Percentiles rank a stretch among this genome's conserved stretches.
phyloP scores from a whole-genome alignment of 2,329 filamentous ascomycete species.

The Paraphoma chrysanthemicola region DNA sequence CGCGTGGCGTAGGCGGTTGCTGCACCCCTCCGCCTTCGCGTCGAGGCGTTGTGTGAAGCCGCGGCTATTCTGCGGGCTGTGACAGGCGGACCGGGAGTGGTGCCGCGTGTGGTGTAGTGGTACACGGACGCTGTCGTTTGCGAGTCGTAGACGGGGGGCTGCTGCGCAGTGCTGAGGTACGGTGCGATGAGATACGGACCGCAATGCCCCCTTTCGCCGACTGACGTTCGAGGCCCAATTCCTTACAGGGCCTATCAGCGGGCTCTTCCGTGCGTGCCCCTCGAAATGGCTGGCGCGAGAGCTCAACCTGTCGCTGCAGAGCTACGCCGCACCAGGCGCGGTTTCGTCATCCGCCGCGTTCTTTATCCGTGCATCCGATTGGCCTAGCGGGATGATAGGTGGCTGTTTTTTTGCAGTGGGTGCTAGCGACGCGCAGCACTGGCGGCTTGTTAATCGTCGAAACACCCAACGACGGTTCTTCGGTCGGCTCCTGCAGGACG shows the following conservation, averaged over 20 bases:
- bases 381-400: constrained; percentile 10
- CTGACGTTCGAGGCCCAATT: constrained; percentile 14
- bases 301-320: constrained; percentile 10
- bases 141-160: neutral
- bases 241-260: constrained; percentile 19
- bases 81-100: neutral
- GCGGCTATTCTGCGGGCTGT: neutral
- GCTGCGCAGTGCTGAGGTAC: neutral
- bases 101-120: neutral
- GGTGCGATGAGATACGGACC: neutral
- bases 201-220: constrained; percentile 4
- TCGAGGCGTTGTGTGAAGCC: neutral
- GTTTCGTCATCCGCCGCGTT: constrained; percentile 10
- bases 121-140: neutral
- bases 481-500: neutral
- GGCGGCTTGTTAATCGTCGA: constrained; percentile 1
- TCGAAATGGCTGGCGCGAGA: constrained; percentile 4
- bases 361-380: constrained; percentile 17
- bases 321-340: constrained; percentile 14
- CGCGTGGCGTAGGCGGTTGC: constrained; percentile 19
- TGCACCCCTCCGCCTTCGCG: constrained; percentile 7
- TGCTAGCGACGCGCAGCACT: constrained; percentile 9
- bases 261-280: constrained; percentile 9
- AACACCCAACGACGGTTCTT: constrained; percentile 1
- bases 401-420: constrained; percentile 7